A percentile compares a stretch with the other conserved stretches of the same genome.
These are phyloP conservation scores for Drechslerella dactyloides DNA, from an alignment of 2,329 filamentous ascomycete species.

Conservation along the genomic window DNA sequence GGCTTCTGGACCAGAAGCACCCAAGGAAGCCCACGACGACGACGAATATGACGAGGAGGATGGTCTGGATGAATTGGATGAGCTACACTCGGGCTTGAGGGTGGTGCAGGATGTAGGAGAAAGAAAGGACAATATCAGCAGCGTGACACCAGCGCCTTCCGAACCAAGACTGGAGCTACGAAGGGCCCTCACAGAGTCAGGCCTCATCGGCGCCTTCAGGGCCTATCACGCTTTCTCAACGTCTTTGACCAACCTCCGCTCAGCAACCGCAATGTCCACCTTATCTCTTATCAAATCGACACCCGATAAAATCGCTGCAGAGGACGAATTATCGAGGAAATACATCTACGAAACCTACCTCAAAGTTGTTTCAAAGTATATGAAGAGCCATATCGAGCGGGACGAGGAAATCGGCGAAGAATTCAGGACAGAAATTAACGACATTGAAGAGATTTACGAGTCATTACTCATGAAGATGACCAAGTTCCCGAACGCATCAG, in stretches of 20 bases:
- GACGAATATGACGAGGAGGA: conserved; percentile 45
- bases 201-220: conserved; percentile 45
- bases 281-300: conserved; percentile 31
- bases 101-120: conserved; percentile 23
- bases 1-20: conserved; percentile 33
- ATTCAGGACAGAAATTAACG: conserved; percentile 77
- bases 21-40: conserved; percentile 20
- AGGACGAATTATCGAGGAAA: conserved; percentile 40
- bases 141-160: conserved; percentile 10
- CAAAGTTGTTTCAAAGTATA: conserved; percentile 49
- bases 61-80: conserved; percentile 42
- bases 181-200: conserved; percentile 30
- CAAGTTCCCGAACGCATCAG: conserved; percentile 81
- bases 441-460: conserved; percentile 80
- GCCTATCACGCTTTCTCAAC: conserved; percentile 49
- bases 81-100: conserved; percentile 19
- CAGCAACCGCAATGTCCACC: conserved; percentile 23
- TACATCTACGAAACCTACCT: conserved; percentile 46
- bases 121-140: conserved; percentile 9
- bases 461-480: conserved; percentile 77
- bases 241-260: conserved; percentile 30
- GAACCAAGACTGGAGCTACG: conserved; percentile 29
- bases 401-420: conserved; percentile 63
- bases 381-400: conserved; percentile 29
- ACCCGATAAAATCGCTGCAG: conserved; percentile 35